Percentiles rank a stretch among this genome's conserved stretches.
Conservation (phyloP, 495 filamentous ascomycete genomes). For the Aspergillus baeticus region DNA sequence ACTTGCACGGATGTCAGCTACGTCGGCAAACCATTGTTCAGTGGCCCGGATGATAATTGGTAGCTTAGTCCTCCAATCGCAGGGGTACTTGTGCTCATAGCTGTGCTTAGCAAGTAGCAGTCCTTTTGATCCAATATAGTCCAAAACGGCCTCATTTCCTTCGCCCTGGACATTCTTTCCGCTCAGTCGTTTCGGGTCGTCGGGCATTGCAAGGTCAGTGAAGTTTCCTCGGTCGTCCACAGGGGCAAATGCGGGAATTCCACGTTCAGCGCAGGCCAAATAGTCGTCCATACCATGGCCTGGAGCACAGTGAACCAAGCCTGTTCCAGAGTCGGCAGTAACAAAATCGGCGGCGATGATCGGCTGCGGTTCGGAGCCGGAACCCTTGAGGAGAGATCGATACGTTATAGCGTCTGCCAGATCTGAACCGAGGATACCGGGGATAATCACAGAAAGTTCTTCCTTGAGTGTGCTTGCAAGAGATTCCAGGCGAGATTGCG, state of each 20-base stretch:
- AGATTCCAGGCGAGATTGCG: constrained; percentile 61
- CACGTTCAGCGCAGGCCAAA: constrained; percentile 65
- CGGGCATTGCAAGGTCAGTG: constrained; percentile 70
- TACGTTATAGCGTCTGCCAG: constrained; percentile 64
- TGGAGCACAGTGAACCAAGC: constrained; percentile 89
- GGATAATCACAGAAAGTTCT: constrained; percentile 49
- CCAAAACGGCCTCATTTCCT: constrained; percentile 67
- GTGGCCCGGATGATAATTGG: constrained; percentile 91
- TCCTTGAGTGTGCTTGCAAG: constrained; percentile 45
- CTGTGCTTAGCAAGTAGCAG: constrained; percentile 64
- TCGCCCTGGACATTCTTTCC: constrained; percentile 61
- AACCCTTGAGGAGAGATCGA: constrained; percentile 59
- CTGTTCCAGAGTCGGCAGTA: constrained; percentile 80
- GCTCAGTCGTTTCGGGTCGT: constrained; percentile 56
- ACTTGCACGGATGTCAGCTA: constrained; percentile 70
- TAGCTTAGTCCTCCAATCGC: constrained; percentile 94
- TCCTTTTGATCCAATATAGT: constrained; percentile 52
- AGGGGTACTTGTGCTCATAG: constrained; percentile 90
- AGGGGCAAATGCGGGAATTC: constrained; percentile 71
- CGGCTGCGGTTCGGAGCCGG: constrained; percentile 53
- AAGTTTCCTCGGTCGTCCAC: constrained; percentile 80
- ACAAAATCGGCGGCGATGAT: constrained; percentile 85
- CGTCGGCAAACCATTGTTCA: constrained; percentile 96
- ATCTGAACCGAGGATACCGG: constrained; percentile 61
- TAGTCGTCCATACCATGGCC: constrained; percentile 98